A percentile compares a stretch with the other conserved stretches of the same genome.
phyloP scores from a whole-genome alignment of 2,329 filamentous ascomycete species.

The Ascomycota sp. region DNA sequence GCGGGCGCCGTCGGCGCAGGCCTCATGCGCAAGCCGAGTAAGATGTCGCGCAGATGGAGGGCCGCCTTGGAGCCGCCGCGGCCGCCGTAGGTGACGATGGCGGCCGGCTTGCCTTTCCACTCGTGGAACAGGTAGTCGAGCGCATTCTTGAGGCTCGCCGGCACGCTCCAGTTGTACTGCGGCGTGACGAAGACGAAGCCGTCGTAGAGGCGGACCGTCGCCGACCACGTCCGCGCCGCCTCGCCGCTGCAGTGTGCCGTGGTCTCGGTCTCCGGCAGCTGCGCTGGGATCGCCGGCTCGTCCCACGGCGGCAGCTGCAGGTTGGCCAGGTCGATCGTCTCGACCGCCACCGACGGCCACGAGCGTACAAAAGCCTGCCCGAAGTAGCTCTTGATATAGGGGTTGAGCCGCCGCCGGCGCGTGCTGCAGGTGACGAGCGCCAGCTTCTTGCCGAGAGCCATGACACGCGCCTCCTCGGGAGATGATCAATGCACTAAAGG shows the following conservation, averaged over 20 bases:
- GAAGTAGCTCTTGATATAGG: constrained; percentile 14
- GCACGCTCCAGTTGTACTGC: constrained; percentile 35
- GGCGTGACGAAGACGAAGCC: constrained; percentile 29
- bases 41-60: constrained; percentile 4
- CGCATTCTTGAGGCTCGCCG: constrained; percentile 37
- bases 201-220: constrained; percentile 20
- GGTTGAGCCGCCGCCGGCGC: constrained; percentile 13
- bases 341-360: constrained; percentile 3
- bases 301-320: constrained; percentile 24
- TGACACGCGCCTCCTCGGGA: no score
- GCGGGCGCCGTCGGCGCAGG: not conserved
- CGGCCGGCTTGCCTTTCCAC: constrained; percentile 32
- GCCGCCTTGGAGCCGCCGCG: constrained; percentile 13
- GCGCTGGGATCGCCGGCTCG: constrained; percentile 18
- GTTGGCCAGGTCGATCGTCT: constrained; percentile 14
- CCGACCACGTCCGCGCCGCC: constrained; percentile 24
- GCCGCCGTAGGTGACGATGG: constrained; percentile 33
- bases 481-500: no score
- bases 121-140: constrained; percentile 40
- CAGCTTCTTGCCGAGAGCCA: constrained; percentile 4
- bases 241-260: constrained; percentile 14
- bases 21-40: constrained; percentile 4
- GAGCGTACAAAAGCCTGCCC: constrained; percentile 7
- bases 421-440: constrained; percentile 18
- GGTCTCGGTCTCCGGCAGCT: constrained; percentile 12